Percentiles rank a stretch among this genome's conserved stretches.
phyloP scores from a whole-genome alignment of 106 monocot species.

The Agapanthus africanus region DNA sequence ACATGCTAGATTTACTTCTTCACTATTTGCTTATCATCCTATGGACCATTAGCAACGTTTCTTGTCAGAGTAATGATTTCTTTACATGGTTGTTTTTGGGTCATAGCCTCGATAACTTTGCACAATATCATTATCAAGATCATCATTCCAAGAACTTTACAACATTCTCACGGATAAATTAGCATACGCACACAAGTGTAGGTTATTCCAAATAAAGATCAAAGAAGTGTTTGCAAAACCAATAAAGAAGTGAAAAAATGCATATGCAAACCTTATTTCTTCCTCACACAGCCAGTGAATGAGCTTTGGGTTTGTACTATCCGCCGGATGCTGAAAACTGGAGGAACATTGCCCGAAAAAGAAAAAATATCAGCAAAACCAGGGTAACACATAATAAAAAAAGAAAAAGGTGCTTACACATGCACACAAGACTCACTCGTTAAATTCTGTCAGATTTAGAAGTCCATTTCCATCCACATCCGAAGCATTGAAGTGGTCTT shows the following conservation, averaged over 20 bases:
- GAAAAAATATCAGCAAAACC: constrained; percentile 8
- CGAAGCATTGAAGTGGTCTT: constrained; percentile 91
- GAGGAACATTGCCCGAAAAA: constrained; percentile 14
- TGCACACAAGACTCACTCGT: constrained; percentile 43
- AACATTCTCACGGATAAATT: too few relatives aligned
- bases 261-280: constrained; percentile 75
- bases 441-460: constrained; percentile 84
- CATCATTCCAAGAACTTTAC: too few relatives aligned
- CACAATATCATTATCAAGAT: too few relatives aligned
- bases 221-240: not conserved
- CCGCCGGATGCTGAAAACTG: constrained; percentile 91
- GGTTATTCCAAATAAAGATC: too few relatives aligned
- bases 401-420: not conserved
- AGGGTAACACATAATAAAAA: not conserved
- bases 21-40: too few relatives aligned
- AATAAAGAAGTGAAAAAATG: not conserved
- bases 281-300: constrained; percentile 74
- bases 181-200: too few relatives aligned
- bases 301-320: constrained; percentile 63
- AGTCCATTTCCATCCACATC: constrained; percentile 79
- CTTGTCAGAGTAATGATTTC: too few relatives aligned
- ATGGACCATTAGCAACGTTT: too few relatives aligned
- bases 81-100: too few relatives aligned
- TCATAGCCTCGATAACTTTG: too few relatives aligned
- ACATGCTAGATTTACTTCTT: too few relatives aligned